Evolutionary conservation across 2,329 filamentous ascomycete genomes (phyloP).

Genomic region (Aspergillus sojae): DNA sequence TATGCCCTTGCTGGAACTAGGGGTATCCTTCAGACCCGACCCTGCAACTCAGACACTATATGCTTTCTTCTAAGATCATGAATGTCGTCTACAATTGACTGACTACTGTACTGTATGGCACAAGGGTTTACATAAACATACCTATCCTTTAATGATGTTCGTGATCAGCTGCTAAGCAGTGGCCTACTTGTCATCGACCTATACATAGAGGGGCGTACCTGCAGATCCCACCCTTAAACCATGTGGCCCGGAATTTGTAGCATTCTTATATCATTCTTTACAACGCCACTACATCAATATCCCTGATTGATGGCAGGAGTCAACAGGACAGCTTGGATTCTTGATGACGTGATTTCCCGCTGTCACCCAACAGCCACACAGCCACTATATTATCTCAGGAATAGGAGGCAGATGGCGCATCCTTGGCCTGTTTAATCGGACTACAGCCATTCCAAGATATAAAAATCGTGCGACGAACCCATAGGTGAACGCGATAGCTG

Average conservation of each 20-base stretch:
- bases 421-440: neutral
- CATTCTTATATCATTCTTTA: neutral
- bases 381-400: neutral
- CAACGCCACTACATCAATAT: neutral
- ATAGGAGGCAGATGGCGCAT: neutral
- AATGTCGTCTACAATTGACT: neutral
- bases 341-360: neutral
- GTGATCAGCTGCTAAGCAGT: neutral
- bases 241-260: neutral
- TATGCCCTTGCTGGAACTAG: constrained; percentile 1
- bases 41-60: neutral
- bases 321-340: neutral
- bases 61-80: neutral
- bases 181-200: neutral
- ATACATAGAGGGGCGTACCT: neutral
- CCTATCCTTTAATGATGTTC: neutral
- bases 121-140: neutral
- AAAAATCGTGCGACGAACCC: neutral
- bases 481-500: neutral
- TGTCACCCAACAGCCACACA: neutral
- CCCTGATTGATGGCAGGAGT: neutral
- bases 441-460: neutral
- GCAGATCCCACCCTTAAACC: neutral
- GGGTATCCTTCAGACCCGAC: neutral
- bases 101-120: too few species aligned